Evolutionary conservation across 1,139 yeast genomes (phyloP).

Genomic region (Arxiozyma telluris): DNA sequence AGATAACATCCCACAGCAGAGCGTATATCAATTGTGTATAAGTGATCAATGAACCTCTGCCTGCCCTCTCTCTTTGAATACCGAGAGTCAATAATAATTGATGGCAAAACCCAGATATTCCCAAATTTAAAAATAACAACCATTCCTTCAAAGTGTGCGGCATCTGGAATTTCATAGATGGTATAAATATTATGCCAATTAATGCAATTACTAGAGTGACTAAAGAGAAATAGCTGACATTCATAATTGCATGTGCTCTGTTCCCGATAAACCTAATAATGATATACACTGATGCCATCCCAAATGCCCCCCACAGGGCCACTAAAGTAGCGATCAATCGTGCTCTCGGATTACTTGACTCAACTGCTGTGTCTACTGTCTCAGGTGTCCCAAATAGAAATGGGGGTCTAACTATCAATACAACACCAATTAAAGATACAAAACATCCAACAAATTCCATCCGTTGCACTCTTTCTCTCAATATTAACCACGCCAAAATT

Average conservation of each 20-base stretch:
- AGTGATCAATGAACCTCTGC: constrained; percentile 59
- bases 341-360: constrained; percentile 20
- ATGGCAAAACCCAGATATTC: constrained; percentile 72
- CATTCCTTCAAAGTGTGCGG: constrained; percentile 59
- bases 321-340: constrained; percentile 50
- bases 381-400: constrained; percentile 46
- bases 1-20: constrained; percentile 57
- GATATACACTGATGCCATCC: constrained; percentile 65
- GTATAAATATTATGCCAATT: constrained; percentile 43
- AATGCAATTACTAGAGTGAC: constrained; percentile 49
- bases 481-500: constrained; percentile 55
- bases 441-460: constrained; percentile 63
- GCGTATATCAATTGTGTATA: constrained; percentile 77
- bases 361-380: not conserved
- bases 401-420: constrained; percentile 74
- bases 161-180: constrained; percentile 49
- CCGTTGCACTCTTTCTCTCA: constrained; percentile 59
- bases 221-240: constrained; percentile 72
- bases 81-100: constrained; percentile 77
- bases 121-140: constrained; percentile 52
- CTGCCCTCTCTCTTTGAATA: constrained; percentile 68
- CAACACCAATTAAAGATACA: constrained; percentile 63
- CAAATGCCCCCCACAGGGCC: constrained; percentile 61
- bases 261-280: constrained; percentile 66
- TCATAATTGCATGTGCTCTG: constrained; percentile 67